Conservation (phyloP, 352 stramenopile genomes). For the Pythium chondricola region DNA sequence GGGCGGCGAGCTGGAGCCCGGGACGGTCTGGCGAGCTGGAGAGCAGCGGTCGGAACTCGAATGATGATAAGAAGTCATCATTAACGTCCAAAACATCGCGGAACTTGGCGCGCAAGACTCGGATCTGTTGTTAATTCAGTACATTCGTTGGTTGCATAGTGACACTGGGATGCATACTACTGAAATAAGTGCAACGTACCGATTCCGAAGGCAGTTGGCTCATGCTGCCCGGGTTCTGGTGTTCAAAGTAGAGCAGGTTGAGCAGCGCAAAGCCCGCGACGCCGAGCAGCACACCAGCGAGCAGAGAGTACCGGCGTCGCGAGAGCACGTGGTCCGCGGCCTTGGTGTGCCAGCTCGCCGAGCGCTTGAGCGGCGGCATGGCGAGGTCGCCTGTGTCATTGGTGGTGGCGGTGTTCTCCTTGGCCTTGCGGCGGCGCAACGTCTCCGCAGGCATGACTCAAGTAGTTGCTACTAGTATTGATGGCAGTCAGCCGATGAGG, state of each 20-base stretch:
- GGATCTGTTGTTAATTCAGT: no score
- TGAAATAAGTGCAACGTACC: conserved; percentile 15
- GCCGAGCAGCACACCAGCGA: conserved; percentile 49
- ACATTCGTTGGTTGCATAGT: no score
- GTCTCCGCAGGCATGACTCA: neutral
- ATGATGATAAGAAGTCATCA: conserved; percentile 54
- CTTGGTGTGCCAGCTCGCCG: conserved; percentile 47
- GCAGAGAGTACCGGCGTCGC: conserved; percentile 68
- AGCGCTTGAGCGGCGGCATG: conserved; percentile 24
- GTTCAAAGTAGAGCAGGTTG: conserved; percentile 44
- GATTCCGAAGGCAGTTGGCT: conserved; percentile 31
- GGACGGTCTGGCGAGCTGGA: conserved; percentile 32
- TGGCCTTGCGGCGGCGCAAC: conserved; percentile 21
- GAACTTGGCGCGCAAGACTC: conserved; percentile 51
- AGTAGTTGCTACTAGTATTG: neutral
- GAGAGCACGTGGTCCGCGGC: conserved; percentile 50
- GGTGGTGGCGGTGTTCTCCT: neutral
- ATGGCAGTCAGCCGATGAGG: neutral
- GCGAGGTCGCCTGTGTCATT: neutral
- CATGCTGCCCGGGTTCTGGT: conserved; percentile 30
- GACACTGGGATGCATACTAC: no score
- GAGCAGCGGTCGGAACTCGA: conserved; percentile 49
- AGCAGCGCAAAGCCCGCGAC: conserved; percentile 38
- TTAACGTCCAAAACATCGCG: conserved; percentile 63
- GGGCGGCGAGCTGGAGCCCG: conserved; percentile 34